A percentile compares a stretch with the other conserved stretches of the same genome.
phyloP scores from a whole-genome alignment of 2,329 filamentous ascomycete species.

The Pseudocercospora musae region DNA sequence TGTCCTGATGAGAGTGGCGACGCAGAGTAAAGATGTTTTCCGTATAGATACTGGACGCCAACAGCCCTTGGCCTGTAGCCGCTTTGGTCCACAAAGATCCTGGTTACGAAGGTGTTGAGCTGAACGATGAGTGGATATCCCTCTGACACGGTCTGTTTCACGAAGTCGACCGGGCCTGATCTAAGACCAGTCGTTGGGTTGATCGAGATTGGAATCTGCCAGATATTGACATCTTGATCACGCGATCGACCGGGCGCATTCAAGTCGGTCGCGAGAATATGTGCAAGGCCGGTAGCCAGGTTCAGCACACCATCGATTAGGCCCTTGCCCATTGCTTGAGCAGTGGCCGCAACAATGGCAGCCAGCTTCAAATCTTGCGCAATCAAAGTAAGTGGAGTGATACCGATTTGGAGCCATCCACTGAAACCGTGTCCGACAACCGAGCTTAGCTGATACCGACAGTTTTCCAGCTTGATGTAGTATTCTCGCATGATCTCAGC shows the following conservation, averaged over 20 bases:
- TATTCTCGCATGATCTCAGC: conserved; percentile 56
- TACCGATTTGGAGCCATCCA: conserved; percentile 34
- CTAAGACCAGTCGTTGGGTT: conserved; percentile 1
- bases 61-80: conserved; percentile 46
- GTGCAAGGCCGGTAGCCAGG: conserved; percentile 45
- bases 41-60: conserved; percentile 42
- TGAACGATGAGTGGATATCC: conserved; percentile 55
- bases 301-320: conserved; percentile 35
- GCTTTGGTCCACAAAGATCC: conserved; percentile 60
- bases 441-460: conserved; percentile 44
- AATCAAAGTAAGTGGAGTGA: conserved; percentile 52
- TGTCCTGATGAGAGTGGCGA: conserved; percentile 32
- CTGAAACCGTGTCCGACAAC: conserved; percentile 53
- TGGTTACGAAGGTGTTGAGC: conserved; percentile 61
- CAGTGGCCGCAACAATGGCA: conserved; percentile 47
- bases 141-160: conserved; percentile 49
- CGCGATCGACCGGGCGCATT: conserved; percentile 28
- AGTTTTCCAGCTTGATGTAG: conserved; percentile 46
- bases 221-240: conserved; percentile 36
- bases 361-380: conserved; percentile 39
- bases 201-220: conserved; percentile 6
- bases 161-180: conserved; percentile 55
- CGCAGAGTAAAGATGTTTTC: conserved; percentile 37
- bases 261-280: conserved; percentile 48
- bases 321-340: conserved; percentile 50